phyloP scores from a whole-genome alignment of 169 alveolate species.

The Plasmodium adleri region DNA sequence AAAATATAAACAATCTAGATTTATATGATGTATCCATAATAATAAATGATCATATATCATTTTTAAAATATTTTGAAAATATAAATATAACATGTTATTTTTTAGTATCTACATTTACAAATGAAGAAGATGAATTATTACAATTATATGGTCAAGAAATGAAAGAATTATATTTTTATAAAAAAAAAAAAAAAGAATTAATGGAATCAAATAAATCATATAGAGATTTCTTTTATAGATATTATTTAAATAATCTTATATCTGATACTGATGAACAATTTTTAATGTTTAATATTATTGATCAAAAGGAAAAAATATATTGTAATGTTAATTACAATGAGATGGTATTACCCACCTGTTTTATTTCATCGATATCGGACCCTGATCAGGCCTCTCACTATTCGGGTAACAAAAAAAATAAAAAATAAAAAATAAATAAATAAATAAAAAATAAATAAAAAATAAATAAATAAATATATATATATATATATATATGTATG shows the following conservation, averaged over 20 bases:
- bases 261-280: slow-evolving; percentile 73
- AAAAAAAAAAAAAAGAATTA: slow-evolving; percentile 29
- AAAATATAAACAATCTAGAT: neutral
- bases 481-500: neutral
- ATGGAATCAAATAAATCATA: neutral
- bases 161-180: slow-evolving; percentile 44
- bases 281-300: slow-evolving; percentile 41
- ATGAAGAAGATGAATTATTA: slow-evolving; percentile 34
- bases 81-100: slow-evolving; percentile 12
- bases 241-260: slow-evolving; percentile 58
- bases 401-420: slow-evolving; percentile 12
- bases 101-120: slow-evolving; percentile 32
- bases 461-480: neutral
- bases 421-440: neutral
- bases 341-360: slow-evolving; percentile 70
- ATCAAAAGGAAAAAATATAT: slow-evolving; percentile 55
- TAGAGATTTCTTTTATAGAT: slow-evolving; percentile 40
- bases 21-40: slow-evolving; percentile 39
- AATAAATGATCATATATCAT: slow-evolving; percentile 39
- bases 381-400: neutral
- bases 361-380: slow-evolving; percentile 5
- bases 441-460: neutral
- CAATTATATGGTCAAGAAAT: neutral
- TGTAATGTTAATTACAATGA: slow-evolving; percentile 54
- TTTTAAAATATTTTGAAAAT: slow-evolving; percentile 14